Evolutionary conservation across 495 filamentous ascomycete genomes (phyloP).

Genomic region (Hypomontagnella monticulosa): DNA sequence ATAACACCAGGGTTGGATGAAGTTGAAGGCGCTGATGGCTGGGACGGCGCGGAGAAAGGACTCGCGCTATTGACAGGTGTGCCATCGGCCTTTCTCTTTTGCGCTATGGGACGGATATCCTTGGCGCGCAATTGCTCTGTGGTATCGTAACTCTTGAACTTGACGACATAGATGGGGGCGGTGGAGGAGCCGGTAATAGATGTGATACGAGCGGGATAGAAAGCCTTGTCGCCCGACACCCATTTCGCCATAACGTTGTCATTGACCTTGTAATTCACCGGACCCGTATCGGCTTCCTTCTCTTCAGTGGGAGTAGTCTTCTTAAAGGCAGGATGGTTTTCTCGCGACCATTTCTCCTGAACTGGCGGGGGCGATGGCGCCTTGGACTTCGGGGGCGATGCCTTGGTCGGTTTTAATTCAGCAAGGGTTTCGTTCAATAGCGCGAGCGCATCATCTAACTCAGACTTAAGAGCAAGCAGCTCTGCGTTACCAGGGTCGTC

Average conservation of each 20-base stretch:
- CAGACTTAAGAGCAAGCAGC: slow-evolving; percentile 78
- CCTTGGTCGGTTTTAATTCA: slow-evolving; percentile 74
- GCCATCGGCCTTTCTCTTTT: slow-evolving; percentile 92
- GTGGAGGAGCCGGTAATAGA: slow-evolving; percentile 90
- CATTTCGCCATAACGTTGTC: slow-evolving; percentile 90
- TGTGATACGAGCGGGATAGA: slow-evolving; percentile 93
- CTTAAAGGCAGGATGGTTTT: slow-evolving; percentile 75
- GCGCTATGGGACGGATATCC: slow-evolving; percentile 83
- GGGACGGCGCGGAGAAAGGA: slow-evolving; percentile 54
- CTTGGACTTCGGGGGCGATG: slow-evolving; percentile 51
- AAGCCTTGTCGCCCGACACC: slow-evolving; percentile 86
- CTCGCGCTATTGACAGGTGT: slow-evolving; percentile 64
- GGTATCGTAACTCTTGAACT: slow-evolving; percentile 88
- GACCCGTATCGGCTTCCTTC: slow-evolving; percentile 54
- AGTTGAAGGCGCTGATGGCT: slow-evolving; percentile 46
- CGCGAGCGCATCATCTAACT: slow-evolving; percentile 86
- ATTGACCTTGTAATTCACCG: slow-evolving; percentile 80
- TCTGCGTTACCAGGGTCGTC: slow-evolving; percentile 86
- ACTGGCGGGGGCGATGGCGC: slow-evolving; percentile 56
- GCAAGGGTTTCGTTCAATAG: slow-evolving; percentile 80
- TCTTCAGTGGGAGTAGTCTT: slow-evolving; percentile 59
- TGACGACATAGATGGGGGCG: slow-evolving; percentile 90
- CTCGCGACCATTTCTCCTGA: slow-evolving; percentile 76
- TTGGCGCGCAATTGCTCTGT: slow-evolving; percentile 86
- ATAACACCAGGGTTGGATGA: slow-evolving; percentile 71